Evolutionary conservation across 495 filamentous ascomycete species (phyloP).

Genomic region (Trichoderma erinaceum): DNA sequence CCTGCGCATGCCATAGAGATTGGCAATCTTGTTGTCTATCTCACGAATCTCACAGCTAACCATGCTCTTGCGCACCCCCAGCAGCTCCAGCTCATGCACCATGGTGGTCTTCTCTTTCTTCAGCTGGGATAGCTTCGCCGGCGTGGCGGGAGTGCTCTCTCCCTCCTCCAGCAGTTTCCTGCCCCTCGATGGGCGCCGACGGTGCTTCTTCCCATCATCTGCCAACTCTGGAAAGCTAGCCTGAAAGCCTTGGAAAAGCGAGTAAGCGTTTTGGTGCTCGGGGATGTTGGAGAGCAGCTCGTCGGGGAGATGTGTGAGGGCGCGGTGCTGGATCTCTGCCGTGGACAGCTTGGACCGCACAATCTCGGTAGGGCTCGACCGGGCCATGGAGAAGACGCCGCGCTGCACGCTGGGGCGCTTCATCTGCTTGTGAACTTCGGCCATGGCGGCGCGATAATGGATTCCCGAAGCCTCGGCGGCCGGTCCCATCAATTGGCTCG

Average conservation of each 20-base stretch:
- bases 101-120: constrained; percentile 71
- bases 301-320: constrained; percentile 81
- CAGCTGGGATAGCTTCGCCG: constrained; percentile 60
- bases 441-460: constrained; percentile 81
- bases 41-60: constrained; percentile 92
- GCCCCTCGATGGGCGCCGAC: constrained; percentile 61
- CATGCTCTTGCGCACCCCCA: constrained; percentile 93
- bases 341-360: constrained; percentile 88
- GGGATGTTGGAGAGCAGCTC: constrained; percentile 84
- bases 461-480: constrained; percentile 54
- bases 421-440: constrained; percentile 81
- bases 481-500: constrained; percentile 77
- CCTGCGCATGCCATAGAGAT: constrained; percentile 86
- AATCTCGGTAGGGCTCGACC: constrained; percentile 83
- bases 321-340: constrained; percentile 89
- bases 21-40: constrained; percentile 94
- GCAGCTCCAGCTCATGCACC: constrained; percentile 81
- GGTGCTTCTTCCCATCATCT: constrained; percentile 60
- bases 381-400: constrained; percentile 80
- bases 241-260: constrained; percentile 93
- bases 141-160: constrained; percentile 43
- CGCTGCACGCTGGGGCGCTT: constrained; percentile 76
- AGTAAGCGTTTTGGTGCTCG: constrained; percentile 77
- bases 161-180: constrained; percentile 66
- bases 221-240: constrained; percentile 76